Percentiles rank a stretch among this genome's conserved stretches.
Evolutionary conservation across 1,284 basidiomycete genomes (phyloP).

Genomic region (Trichosporon coremiiforme): DNA sequence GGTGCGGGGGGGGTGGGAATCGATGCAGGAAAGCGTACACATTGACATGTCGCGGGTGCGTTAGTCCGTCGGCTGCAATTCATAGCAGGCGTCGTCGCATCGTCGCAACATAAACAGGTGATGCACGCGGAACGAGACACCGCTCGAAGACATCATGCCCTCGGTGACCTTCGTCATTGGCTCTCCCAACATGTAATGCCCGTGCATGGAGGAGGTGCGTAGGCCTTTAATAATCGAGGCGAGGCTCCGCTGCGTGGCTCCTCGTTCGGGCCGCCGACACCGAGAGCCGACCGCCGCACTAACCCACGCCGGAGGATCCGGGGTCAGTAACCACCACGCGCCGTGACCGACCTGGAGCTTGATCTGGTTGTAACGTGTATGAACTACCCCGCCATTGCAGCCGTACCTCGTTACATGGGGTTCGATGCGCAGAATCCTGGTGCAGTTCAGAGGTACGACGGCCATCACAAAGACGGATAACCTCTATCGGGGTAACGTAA

Average conservation of each 20-base stretch:
- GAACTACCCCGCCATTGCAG: neutral
- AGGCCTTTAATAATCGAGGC: neutral
- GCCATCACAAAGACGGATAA: neutral
- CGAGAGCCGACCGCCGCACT: neutral
- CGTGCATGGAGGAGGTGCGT: neutral
- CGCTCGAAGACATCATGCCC: neutral
- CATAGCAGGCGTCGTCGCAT: neutral
- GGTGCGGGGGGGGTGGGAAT: neutral
- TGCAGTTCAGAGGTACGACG: neutral
- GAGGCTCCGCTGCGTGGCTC: neutral
- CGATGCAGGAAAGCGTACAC: neutral
- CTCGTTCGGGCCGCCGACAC: neutral
- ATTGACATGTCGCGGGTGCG: neutral
- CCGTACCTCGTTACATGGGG: constrained; percentile 8
- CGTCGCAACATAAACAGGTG: constrained; percentile 6
- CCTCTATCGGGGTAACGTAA: constrained; percentile 4
- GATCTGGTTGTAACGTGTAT: neutral
- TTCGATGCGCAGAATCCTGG: neutral
- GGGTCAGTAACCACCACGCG: constrained; percentile 7
- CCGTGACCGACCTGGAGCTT: constrained; percentile 1
- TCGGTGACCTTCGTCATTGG: neutral
- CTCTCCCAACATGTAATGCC: neutral
- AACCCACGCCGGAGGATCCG: neutral
- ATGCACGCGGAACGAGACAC: neutral
- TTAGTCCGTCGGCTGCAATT: constrained; percentile 10